phyloP scores from a whole-genome alignment of 768 basidiomycete species.

The Lentinus tigrinus region DNA sequence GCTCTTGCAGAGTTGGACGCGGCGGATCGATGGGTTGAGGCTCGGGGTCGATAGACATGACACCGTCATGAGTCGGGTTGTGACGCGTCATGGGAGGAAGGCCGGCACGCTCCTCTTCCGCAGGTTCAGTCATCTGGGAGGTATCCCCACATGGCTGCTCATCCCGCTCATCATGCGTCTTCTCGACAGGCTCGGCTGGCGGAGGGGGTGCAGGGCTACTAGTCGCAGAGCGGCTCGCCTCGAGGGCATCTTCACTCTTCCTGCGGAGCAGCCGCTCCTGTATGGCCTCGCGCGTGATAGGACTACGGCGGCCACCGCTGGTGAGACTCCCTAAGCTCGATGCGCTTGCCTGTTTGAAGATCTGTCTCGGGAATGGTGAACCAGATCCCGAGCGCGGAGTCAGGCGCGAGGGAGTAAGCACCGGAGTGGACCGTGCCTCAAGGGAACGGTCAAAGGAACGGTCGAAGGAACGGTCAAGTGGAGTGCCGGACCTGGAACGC shows the following conservation, averaged over 20 bases:
- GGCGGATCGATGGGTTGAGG: conserved; percentile 34
- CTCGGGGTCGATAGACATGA: conserved; percentile 33
- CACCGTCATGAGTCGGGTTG: conserved; percentile 32
- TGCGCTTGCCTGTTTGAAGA: conserved; percentile 21
- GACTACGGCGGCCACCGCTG: conserved; percentile 30
- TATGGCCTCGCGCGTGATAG: conserved; percentile 56
- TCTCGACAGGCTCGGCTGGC: neutral
- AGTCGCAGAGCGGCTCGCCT: neutral
- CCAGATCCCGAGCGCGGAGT: conserved; percentile 15
- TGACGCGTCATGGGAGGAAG: conserved; percentile 13
- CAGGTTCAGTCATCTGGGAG: conserved; percentile 2
- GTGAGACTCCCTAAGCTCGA: conserved; percentile 16
- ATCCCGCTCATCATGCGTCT: neutral
- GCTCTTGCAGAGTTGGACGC: conserved; percentile 25
- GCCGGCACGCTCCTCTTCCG: neutral
- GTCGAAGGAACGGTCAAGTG: conserved; percentile 10
- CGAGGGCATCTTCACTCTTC: conserved; percentile 45
- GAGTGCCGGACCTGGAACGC: neutral
- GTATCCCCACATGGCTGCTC: too few species aligned
- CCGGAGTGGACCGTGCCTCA: conserved; percentile 12
- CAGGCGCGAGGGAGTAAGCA: conserved; percentile 12
- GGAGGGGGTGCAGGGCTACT: neutral
- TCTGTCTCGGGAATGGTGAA: conserved; percentile 13
- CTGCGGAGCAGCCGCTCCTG: conserved; percentile 46
- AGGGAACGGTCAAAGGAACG: conserved; percentile 11